Evolutionary conservation across 495 filamentous ascomycete species (phyloP).

Genomic region (Hypomontagnella monticulosa): DNA sequence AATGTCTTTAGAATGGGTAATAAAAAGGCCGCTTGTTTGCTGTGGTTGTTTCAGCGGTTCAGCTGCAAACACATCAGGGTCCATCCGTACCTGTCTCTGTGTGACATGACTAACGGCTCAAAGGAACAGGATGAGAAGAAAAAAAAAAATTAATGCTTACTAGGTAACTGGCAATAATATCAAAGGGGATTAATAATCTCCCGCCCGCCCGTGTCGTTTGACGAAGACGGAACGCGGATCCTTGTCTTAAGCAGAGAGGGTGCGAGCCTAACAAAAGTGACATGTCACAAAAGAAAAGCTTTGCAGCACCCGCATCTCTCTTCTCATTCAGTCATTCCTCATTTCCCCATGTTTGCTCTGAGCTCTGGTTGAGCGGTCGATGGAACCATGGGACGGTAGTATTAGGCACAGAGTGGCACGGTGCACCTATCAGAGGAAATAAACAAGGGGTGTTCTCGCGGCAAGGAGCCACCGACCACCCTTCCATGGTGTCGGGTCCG

Average conservation of each 20-base stretch:
- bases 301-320: conserved; percentile 11
- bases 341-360: conserved; percentile 33
- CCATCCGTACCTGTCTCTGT: conserved; percentile 32
- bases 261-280: conserved; percentile 38
- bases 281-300: conserved; percentile 31
- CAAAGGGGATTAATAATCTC: conserved; percentile 10
- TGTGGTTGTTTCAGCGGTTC: conserved; percentile 34
- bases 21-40: conserved; percentile 31
- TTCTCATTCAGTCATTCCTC: not conserved
- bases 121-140: not conserved
- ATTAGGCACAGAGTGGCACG: conserved; percentile 13
- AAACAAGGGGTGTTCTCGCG: conserved; percentile 12
- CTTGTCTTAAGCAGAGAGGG: conserved; percentile 31
- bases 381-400: conserved; percentile 20
- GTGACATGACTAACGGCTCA: conserved; percentile 20
- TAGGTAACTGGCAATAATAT: conserved; percentile 1
- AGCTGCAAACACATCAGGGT: conserved; percentile 37
- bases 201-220: conserved; percentile 23
- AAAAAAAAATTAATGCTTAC: not conserved
- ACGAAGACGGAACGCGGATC: conserved; percentile 17
- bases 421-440: conserved; percentile 19
- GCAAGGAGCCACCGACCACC: conserved; percentile 18
- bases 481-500: conserved; percentile 46
- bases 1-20: conserved; percentile 38
- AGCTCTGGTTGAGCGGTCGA: conserved; percentile 9